phyloP scores from a whole-genome alignment of 805 yeast species.

The Naumovozyma castellii region DNA sequence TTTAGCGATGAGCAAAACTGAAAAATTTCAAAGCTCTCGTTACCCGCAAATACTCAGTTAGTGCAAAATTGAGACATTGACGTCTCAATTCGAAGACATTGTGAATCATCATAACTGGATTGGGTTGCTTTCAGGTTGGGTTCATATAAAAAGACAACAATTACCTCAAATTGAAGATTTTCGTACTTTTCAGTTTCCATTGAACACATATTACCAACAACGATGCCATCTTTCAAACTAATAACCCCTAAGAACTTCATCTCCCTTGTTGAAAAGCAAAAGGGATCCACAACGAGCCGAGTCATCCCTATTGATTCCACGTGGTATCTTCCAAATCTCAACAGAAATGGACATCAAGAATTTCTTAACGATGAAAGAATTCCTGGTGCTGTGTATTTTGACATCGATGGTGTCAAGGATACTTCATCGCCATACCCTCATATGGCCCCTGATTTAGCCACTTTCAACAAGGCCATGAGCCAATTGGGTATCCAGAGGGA shows the following conservation, averaged over 20 bases:
- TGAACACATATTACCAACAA: no score
- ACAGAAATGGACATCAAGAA: slow-evolving; percentile 51
- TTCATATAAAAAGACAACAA: no score
- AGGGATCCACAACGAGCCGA: slow-evolving; percentile 14
- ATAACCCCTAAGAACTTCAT: slow-evolving; percentile 22
- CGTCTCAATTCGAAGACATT: no score
- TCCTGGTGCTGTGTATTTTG: slow-evolving; percentile 63
- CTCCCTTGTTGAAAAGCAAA: slow-evolving; percentile 15
- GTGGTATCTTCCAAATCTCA: slow-evolving; percentile 82
- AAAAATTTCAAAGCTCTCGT: background rate
- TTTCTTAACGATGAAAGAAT: slow-evolving; percentile 47
- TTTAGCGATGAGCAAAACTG: background rate
- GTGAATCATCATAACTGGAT: no score
- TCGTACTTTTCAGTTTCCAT: no score
- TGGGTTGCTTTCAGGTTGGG: no score
- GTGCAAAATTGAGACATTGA: no score
- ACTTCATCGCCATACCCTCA: slow-evolving; percentile 65
- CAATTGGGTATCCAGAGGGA: slow-evolving; percentile 45
- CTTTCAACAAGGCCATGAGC: slow-evolving; percentile 45
- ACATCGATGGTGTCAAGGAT: slow-evolving; percentile 63
- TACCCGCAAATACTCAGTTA: no score
- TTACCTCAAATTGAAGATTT: no score
- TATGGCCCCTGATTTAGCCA: slow-evolving; percentile 64
- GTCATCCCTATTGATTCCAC: slow-evolving; percentile 72
- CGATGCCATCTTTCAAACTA: slow-evolving; percentile 22